A percentile compares a stretch with the other conserved stretches of the same genome.
Conservation (phyloP, 805 yeast genomes). For the Saturnispora zaruensis region DNA sequence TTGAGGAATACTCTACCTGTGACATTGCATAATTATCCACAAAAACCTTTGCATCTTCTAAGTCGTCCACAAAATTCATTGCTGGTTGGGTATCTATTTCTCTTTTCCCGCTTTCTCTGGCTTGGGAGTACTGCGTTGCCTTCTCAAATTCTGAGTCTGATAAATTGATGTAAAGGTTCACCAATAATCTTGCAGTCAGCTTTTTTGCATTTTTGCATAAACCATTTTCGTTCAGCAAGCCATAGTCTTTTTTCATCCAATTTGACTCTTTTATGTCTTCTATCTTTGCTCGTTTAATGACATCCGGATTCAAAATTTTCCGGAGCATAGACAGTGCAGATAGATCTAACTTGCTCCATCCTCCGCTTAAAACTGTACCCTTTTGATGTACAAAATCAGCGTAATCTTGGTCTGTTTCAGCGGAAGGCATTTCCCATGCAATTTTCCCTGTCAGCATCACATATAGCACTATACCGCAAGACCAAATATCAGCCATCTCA, state of each 20-base stretch:
- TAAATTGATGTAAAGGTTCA: constrained; percentile 43
- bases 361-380: constrained; percentile 38
- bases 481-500: constrained; percentile 56
- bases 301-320: constrained; percentile 43
- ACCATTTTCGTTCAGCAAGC: constrained; percentile 37
- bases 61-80: constrained; percentile 33
- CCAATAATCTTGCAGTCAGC: constrained; percentile 43
- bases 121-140: constrained; percentile 22
- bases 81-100: constrained; percentile 40
- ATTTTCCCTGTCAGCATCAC: constrained; percentile 58
- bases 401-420: constrained; percentile 37
- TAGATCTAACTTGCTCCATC: constrained; percentile 49
- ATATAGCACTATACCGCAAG: constrained; percentile 56
- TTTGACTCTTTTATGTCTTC: constrained; percentile 39
- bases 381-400: constrained; percentile 29
- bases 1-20: constrained; percentile 35
- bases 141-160: constrained; percentile 38
- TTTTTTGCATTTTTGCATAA: constrained; percentile 44
- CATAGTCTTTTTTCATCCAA: constrained; percentile 43
- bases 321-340: constrained; percentile 43
- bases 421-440: constrained; percentile 61
- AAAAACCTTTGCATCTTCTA: constrained; percentile 16
- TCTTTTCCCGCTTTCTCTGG: constrained; percentile 9
- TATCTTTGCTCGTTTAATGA: constrained; percentile 35
- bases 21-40: constrained; percentile 31